Percentiles rank a stretch among this genome's conserved stretches.
Evolutionary conservation across 148 eudicot species (phyloP).

Genomic region (Polygonum aviculare): DNA sequence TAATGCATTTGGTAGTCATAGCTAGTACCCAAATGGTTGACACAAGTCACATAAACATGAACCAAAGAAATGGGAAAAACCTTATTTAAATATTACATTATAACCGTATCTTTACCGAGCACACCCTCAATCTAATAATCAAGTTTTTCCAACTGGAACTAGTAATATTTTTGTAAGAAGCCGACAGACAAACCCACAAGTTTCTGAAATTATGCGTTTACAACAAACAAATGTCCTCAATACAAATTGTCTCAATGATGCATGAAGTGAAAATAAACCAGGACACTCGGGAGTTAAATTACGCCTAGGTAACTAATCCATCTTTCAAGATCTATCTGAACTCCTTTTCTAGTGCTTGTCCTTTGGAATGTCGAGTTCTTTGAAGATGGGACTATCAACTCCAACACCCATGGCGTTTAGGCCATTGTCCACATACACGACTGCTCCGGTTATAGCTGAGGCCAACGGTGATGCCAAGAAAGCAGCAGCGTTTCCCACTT

Average conservation of each 20-base stretch:
- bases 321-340: not conserved
- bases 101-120: too few relatives aligned
- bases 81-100: too few relatives aligned
- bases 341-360: conserved; percentile 26
- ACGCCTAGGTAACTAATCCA: not conserved
- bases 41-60: too few relatives aligned
- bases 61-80: too few relatives aligned
- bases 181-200: too few relatives aligned
- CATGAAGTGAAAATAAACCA: not conserved
- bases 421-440: conserved; percentile 89
- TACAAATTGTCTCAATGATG: not conserved
- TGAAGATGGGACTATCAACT: conserved; percentile 52
- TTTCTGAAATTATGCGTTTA: not conserved
- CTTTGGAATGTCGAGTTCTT: conserved; percentile 27
- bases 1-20: too few relatives aligned
- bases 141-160: too few relatives aligned
- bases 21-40: too few relatives aligned
- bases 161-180: too few relatives aligned
- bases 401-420: conserved; percentile 97
- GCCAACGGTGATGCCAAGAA: conserved; percentile 94
- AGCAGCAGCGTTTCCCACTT: conserved; percentile 90
- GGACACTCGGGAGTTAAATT: not conserved
- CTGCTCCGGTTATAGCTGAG: conserved; percentile 92
- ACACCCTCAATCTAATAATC: too few relatives aligned
- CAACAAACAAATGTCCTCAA: not conserved